Evolutionary conservation across 1,284 basidiomycete species (phyloP).

Genomic region (Veloboletus limbatus): DNA sequence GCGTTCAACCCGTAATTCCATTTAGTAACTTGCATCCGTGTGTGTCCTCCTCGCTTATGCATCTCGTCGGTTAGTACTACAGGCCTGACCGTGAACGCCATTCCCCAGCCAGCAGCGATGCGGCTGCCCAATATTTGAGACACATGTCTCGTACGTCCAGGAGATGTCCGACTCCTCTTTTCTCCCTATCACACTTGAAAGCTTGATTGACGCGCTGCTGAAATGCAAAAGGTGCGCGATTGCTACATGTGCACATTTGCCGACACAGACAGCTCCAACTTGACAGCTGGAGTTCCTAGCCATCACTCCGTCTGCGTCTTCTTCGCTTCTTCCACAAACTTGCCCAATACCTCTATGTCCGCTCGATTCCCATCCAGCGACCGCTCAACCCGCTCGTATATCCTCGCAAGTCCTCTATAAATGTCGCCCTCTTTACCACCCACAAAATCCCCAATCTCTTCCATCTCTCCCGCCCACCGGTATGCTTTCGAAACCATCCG

Average conservation of each 20-base stretch:
- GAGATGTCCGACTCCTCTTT: too few species aligned
- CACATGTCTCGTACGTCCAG: neutral
- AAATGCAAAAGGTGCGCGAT: constrained; percentile 32
- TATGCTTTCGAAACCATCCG: constrained; percentile 59
- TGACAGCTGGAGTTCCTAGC: constrained; percentile 16
- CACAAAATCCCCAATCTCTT: constrained; percentile 56
- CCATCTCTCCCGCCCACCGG: constrained; percentile 59
- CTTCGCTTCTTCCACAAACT: constrained; percentile 47
- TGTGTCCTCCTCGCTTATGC: constrained; percentile 19
- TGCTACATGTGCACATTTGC: constrained; percentile 14
- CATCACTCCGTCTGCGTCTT: constrained; percentile 8
- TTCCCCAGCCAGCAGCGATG: neutral
- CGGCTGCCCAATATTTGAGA: neutral
- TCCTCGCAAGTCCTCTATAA: constrained; percentile 46
- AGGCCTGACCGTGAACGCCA: constrained; percentile 1
- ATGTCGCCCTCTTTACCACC: constrained; percentile 44
- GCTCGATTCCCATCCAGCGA: constrained; percentile 37
- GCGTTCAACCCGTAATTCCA: constrained; percentile 27
- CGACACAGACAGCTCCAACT: constrained; percentile 16
- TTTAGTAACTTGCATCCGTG: constrained; percentile 25
- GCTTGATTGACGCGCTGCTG: constrained; percentile 17
- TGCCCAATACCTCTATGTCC: constrained; percentile 40
- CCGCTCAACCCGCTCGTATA: constrained; percentile 44
- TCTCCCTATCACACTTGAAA: constrained; percentile 13
- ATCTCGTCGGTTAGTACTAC: constrained; percentile 8